Evolutionary conservation across 352 stramenopile genomes (phyloP).

Genomic region (Phytopythium vexans): DNA sequence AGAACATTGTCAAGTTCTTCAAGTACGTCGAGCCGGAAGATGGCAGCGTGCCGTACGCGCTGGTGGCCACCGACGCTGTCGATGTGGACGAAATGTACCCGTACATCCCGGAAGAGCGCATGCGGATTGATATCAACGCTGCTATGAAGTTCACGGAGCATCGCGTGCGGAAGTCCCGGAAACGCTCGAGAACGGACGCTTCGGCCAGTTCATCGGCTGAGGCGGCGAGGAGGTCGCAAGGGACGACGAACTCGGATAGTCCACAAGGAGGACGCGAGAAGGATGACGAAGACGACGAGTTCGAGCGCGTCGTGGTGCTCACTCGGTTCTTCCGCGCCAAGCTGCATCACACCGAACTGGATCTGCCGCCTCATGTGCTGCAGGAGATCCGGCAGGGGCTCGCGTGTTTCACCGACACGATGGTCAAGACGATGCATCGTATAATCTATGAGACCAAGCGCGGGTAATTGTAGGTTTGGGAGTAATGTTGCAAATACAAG

Average conservation of each 20-base stretch:
- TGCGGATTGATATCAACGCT: conserved; percentile 46
- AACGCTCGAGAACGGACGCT: conserved; percentile 1
- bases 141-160: conserved; percentile 43
- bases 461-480: neutral
- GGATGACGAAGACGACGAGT: conserved; percentile 17
- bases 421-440: conserved; percentile 37
- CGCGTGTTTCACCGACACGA: conserved; percentile 30
- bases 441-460: conserved; percentile 25
- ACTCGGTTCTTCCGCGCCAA: conserved; percentile 31
- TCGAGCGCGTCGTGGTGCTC: conserved; percentile 30
- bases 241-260: neutral
- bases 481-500: neutral
- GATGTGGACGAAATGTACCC: conserved; percentile 52
- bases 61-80: conserved; percentile 40
- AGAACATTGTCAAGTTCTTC: conserved; percentile 51
- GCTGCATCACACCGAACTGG: conserved; percentile 30
- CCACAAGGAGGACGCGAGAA: neutral
- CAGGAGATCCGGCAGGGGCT: conserved; percentile 30
- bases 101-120: conserved; percentile 32
- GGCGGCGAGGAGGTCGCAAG: conserved; percentile 5
- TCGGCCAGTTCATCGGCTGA: neutral
- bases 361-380: conserved; percentile 24
- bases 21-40: conserved; percentile 24
- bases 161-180: conserved; percentile 16
- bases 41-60: conserved; percentile 20